Percentiles rank a stretch among this genome's conserved stretches.
These are phyloP conservation scores for Eutrema heterophyllum DNA, from an alignment of 345 rosid genomes.

Conservation along the genomic window DNA sequence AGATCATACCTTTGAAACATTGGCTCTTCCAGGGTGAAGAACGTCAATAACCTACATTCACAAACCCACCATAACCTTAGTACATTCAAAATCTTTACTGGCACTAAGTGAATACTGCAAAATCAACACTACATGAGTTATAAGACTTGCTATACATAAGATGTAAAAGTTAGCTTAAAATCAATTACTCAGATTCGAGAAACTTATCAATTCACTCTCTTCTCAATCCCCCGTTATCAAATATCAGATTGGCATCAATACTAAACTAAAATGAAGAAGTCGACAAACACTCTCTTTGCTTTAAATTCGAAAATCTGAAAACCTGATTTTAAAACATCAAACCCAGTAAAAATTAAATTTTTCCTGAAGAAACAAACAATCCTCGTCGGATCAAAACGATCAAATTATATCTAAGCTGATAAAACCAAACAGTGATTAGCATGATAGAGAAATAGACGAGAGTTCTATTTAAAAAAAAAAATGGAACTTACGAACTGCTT, in stretches of 20 bases:
- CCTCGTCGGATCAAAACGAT: neutral
- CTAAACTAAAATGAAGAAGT: neutral
- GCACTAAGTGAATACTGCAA: neutral
- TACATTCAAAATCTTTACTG: neutral
- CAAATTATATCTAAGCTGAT: neutral
- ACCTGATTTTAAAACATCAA: neutral
- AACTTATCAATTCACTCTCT: neutral
- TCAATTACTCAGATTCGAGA: neutral
- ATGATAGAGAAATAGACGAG: neutral
- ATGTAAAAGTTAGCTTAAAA: neutral
- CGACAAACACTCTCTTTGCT: neutral
- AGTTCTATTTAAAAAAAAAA: neutral
- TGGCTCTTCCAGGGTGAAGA: conserved; percentile 90
- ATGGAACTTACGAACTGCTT: conserved; percentile 78
- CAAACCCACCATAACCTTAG: neutral
- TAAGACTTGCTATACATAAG: neutral
- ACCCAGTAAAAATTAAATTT: neutral
- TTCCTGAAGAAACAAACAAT: neutral
- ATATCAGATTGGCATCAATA: neutral
- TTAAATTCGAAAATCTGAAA: neutral
- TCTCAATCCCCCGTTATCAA: neutral
- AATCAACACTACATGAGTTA: neutral
- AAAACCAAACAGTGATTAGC: neutral
- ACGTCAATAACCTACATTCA: conserved; percentile 76
- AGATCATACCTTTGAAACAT: conserved; percentile 76